Percentiles rank a stretch among this genome's conserved stretches.
These are phyloP conservation scores for Ophiostoma triangulosporum DNA, from an alignment of 2,329 filamentous ascomycete species.

Conservation along the genomic window DNA sequence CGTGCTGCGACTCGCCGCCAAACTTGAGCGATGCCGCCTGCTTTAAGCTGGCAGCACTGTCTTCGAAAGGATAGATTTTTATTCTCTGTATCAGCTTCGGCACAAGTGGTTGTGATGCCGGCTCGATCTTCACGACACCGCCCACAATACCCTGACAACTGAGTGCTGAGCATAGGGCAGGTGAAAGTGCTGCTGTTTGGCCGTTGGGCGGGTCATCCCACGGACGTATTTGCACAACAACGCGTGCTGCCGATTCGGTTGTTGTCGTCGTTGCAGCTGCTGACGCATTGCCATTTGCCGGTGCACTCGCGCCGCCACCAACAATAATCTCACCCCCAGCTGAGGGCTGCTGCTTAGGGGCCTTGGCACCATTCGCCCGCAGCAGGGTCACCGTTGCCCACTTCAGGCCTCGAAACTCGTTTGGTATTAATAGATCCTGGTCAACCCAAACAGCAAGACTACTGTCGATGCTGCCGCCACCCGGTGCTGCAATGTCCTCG, in stretches of 20 bases:
- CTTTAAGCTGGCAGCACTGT: conserved; percentile 36
- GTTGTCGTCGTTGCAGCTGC: conserved; percentile 11
- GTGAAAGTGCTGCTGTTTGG: conserved; percentile 67
- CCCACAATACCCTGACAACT: conserved; percentile 64
- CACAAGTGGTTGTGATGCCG: conserved; percentile 59
- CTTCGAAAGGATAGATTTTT: conserved; percentile 69
- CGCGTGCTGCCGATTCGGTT: conserved; percentile 45
- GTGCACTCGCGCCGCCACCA: conserved; percentile 32
- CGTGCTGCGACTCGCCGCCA: conserved; percentile 72
- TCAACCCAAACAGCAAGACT: conserved; percentile 75
- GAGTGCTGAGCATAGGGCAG: conserved; percentile 59
- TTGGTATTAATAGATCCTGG: conserved; percentile 56
- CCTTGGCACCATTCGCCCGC: conserved; percentile 59
- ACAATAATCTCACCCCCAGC: conserved; percentile 26
- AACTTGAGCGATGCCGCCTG: conserved; percentile 56
- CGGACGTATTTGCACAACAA: conserved; percentile 60
- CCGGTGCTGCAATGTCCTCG: conserved; percentile 28
- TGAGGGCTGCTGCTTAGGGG: conserved; percentile 38
- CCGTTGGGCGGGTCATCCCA: conserved; percentile 85
- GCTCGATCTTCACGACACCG: conserved; percentile 75
- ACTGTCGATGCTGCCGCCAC: conserved; percentile 18
- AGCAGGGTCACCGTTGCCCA: conserved; percentile 81
- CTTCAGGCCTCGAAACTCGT: conserved; percentile 59
- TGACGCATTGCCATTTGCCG: conserved; percentile 6
- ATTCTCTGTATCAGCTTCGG: conserved; percentile 39